phyloP scores from a whole-genome alignment of 345 rosid species.

The Eucalyptus fibrosa region DNA sequence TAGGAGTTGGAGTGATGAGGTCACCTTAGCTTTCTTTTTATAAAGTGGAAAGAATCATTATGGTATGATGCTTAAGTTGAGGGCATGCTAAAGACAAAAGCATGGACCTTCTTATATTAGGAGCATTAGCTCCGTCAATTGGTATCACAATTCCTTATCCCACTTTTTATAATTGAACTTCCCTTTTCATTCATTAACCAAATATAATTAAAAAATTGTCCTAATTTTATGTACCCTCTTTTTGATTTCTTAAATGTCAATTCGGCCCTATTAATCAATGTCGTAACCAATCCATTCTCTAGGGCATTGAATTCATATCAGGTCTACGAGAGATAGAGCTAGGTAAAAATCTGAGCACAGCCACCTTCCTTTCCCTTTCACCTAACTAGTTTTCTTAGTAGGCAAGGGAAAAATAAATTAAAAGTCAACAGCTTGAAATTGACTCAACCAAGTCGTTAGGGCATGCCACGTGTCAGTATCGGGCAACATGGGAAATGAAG shows the following conservation, averaged over 20 bases:
- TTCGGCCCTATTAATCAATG: not conserved
- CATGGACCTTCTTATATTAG: not conserved
- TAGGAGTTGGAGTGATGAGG: slow-evolving; percentile 5
- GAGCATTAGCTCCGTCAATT: not conserved
- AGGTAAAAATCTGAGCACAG: not conserved
- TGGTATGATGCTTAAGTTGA: slow-evolving; percentile 20
- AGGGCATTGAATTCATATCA: not conserved
- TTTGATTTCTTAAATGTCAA: not conserved
- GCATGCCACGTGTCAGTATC: not conserved
- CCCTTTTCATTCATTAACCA: not conserved
- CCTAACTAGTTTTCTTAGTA: not conserved
- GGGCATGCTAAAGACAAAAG: slow-evolving; percentile 16
- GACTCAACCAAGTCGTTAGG: not conserved
- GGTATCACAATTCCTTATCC: not conserved
- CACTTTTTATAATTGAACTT: not conserved
- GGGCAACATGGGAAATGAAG: not conserved
- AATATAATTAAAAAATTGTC: not conserved
- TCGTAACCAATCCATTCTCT: not conserved
- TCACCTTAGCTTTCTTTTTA: slow-evolving; percentile 2
- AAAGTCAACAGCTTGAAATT: not conserved
- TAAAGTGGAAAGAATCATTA: slow-evolving; percentile 25
- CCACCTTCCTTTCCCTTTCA: not conserved
- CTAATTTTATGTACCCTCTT: not conserved
- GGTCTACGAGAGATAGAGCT: not conserved
- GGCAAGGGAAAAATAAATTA: not conserved